These are phyloP conservation scores for Colletotrichum siamense DNA, from an alignment of 2,329 filamentous ascomycete genomes.

Conservation along the genomic window DNA sequence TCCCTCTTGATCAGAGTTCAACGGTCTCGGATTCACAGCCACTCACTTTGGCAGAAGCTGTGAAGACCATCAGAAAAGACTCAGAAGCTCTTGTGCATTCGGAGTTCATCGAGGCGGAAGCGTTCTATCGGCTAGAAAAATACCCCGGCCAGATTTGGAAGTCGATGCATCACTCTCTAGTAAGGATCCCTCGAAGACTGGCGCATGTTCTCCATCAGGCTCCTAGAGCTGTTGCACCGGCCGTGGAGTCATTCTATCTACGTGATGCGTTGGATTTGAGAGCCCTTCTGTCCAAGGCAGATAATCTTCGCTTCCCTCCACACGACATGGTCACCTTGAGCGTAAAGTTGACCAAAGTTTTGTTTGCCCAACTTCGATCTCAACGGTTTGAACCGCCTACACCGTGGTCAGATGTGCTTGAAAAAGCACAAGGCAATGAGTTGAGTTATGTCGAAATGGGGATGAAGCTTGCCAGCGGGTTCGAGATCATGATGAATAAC, in stretches of 20 bases:
- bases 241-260: constrained; percentile 90
- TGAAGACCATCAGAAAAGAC: constrained; percentile 61
- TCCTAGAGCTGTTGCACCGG: constrained; percentile 79
- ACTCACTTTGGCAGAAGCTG: constrained; percentile 70
- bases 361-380: constrained; percentile 88
- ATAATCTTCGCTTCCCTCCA: constrained; percentile 70
- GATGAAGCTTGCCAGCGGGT: constrained; percentile 89
- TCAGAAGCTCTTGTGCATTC: constrained; percentile 71
- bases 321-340: constrained; percentile 81
- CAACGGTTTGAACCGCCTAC: constrained; percentile 78
- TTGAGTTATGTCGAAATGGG: constrained; percentile 67
- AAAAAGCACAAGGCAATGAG: constrained; percentile 28
- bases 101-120: constrained; percentile 79
- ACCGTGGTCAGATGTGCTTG: constrained; percentile 46
- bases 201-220: constrained; percentile 79
- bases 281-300: constrained; percentile 63
- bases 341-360: constrained; percentile 83
- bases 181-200: constrained; percentile 81
- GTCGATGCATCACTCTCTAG: constrained; percentile 76
- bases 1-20: constrained; percentile 58
- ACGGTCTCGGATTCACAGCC: constrained; percentile 34
- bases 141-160: constrained; percentile 79
- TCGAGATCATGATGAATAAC: constrained; percentile 82
- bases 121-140: constrained; percentile 85
- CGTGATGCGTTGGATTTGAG: constrained; percentile 81